These are phyloP conservation scores for Leishmania martiniquensis DNA, from an alignment of 208 protist species.

Conservation along the genomic window DNA sequence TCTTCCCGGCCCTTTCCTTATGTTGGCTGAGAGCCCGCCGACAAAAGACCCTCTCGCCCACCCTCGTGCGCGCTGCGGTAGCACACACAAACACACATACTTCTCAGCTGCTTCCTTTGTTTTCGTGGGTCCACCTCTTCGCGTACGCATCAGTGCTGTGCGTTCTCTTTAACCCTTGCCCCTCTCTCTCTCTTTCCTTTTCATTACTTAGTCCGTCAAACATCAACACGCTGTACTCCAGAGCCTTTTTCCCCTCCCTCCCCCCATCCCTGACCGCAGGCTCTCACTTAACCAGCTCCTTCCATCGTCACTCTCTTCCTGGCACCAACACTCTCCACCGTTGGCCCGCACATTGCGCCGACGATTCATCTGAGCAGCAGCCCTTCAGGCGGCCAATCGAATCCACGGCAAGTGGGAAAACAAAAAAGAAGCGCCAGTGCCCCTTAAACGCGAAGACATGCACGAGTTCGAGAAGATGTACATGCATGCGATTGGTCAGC, in stretches of 20 bases:
- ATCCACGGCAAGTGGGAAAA: neutral
- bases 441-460: neutral
- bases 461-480: conserved; percentile 12
- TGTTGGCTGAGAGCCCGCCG: neutral
- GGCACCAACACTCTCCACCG: neutral
- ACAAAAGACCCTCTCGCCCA: neutral
- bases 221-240: neutral
- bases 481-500: conserved; percentile 16
- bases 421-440: neutral
- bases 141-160: neutral
- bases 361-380: neutral
- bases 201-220: neutral
- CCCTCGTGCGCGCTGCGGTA: neutral
- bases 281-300: neutral
- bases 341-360: neutral
- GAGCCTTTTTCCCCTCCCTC: neutral
- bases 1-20: neutral
- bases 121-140: neutral
- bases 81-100: neutral
- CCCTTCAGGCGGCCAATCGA: neutral
- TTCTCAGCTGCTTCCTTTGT: neutral
- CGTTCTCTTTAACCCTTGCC: neutral
- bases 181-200: conserved; percentile 19
- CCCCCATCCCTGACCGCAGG: neutral
- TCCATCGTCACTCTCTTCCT: neutral